A percentile compares a stretch with the other conserved stretches of the same genome.
Evolutionary conservation across 2,329 filamentous ascomycete species (phyloP).

Genomic region (Pseudogymnoascus pannorum): DNA sequence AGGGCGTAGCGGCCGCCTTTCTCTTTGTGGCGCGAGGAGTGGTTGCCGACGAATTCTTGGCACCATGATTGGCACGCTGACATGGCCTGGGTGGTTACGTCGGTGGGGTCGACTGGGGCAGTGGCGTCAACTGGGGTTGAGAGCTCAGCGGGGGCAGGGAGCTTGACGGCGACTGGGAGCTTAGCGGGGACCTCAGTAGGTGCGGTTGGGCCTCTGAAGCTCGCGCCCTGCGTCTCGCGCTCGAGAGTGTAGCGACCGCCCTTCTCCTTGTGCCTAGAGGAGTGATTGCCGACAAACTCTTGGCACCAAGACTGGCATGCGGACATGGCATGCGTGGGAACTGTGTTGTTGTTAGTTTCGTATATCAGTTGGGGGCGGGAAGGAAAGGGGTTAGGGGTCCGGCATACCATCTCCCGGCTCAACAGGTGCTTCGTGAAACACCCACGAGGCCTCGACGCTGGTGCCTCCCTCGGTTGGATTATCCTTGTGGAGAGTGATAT

Average conservation of each 20-base stretch:
- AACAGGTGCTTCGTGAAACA: not conserved
- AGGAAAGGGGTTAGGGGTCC: not conserved
- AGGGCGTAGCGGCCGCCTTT: not conserved
- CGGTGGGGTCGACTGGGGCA: too few species aligned
- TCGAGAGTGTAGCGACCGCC: not conserved
- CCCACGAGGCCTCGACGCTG: not conserved
- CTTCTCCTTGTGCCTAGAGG: not conserved
- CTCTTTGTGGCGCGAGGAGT: not conserved
- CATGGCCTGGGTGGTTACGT: not conserved
- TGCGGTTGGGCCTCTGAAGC: not conserved
- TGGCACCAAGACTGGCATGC: not conserved
- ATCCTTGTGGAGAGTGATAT: not conserved
- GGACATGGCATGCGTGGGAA: not conserved
- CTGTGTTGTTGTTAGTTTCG: not conserved
- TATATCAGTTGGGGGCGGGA: not conserved
- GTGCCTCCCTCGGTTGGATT: not conserved
- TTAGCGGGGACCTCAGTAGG: not conserved
- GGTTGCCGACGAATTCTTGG: not conserved
- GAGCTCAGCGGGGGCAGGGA: not conserved
- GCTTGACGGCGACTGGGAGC: too few species aligned
- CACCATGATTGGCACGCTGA: not conserved
- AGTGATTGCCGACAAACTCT: not conserved
- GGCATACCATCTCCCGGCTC: not conserved
- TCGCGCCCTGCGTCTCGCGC: not conserved
- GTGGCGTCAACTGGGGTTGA: not conserved